A percentile compares a stretch with the other conserved stretches of the same genome.
Conservation (phyloP, 805 yeast genomes). For the Wickerhamiella spandovensis region DNA sequence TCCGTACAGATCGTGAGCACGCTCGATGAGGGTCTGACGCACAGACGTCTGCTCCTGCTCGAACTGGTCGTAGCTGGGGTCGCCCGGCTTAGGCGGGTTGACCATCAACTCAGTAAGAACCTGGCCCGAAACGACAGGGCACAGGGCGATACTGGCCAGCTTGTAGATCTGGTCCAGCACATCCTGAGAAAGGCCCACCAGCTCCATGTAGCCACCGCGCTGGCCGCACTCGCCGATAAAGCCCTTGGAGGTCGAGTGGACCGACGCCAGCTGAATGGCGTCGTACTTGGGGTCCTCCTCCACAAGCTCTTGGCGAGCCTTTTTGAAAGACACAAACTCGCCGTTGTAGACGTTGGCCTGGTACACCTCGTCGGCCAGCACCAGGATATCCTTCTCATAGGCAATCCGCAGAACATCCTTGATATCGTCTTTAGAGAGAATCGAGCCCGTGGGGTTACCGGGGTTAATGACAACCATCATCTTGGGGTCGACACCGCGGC, state of each 20-base stretch:
- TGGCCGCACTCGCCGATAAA: conserved; percentile 98
- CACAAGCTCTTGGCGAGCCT: conserved; percentile 56
- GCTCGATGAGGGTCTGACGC: conserved; percentile 43
- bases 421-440: conserved; percentile 52
- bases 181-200: conserved; percentile 63
- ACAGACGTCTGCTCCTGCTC: conserved; percentile 47
- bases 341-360: conserved; percentile 84
- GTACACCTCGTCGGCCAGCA: conserved; percentile 96
- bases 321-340: conserved; percentile 72
- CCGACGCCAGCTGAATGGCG: conserved; percentile 75
- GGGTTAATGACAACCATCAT: conserved; percentile 92
- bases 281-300: conserved; percentile 38
- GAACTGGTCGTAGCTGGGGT: conserved; percentile 57
- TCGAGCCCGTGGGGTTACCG: conserved; percentile 95
- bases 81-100: conserved; percentile 75
- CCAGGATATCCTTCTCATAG: conserved; percentile 68
- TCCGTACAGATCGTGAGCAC: conserved; percentile 51
- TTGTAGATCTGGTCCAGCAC: conserved; percentile 63
- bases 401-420: conserved; percentile 63
- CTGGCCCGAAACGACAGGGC: conserved; percentile 94
- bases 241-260: conserved; percentile 97
- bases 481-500: conserved; percentile 48
- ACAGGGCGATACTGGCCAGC: conserved; percentile 78
- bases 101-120: conserved; percentile 86
- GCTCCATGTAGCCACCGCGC: conserved; percentile 97